Percentiles rank a stretch among this genome's conserved stretches.
Conservation (phyloP, 257 asterid species). For the Jasminum sambac region DNA sequence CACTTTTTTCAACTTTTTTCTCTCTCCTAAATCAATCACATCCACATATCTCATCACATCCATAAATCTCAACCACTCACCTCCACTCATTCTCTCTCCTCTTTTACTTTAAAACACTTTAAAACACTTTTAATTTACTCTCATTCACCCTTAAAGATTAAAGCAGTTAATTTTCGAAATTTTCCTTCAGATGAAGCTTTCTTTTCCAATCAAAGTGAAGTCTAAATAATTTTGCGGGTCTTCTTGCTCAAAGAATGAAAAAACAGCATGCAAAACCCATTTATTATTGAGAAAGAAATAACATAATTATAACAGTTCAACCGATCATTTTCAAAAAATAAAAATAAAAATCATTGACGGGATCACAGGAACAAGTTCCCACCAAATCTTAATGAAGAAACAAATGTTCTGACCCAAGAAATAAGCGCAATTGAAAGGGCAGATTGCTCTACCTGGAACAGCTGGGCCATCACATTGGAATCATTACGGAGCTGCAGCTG, state of each 20-base stretch:
- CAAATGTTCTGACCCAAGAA: not conserved
- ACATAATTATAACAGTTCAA: not conserved
- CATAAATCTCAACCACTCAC: no score
- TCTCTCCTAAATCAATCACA: no score
- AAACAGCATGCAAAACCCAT: not conserved
- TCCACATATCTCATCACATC: no score
- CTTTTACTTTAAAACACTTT: no score
- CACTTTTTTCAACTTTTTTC: no score
- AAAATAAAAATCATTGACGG: not conserved
- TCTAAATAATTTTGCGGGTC: not conserved
- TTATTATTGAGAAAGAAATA: not conserved
- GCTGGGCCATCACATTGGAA: constrained; percentile 80
- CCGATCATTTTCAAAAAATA: constrained; percentile 3
- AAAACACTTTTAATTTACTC: no score
- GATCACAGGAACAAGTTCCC: not conserved
- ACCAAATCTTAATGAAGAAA: constrained; percentile 10
- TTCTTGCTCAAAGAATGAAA: not conserved
- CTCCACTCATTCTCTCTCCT: no score
- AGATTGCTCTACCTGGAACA: constrained; percentile 68
- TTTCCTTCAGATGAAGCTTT: not conserved
- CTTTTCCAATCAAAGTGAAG: not conserved
- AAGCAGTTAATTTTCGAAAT: not conserved
- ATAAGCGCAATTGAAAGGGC: not conserved
- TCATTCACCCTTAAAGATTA: no score
- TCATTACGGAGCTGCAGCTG: constrained; percentile 87